Evolutionary conservation across 805 yeast species (phyloP), one percentile per base, ranked within the genome.

Genomic region (Alloascoidea hylecoeti): DNA sequence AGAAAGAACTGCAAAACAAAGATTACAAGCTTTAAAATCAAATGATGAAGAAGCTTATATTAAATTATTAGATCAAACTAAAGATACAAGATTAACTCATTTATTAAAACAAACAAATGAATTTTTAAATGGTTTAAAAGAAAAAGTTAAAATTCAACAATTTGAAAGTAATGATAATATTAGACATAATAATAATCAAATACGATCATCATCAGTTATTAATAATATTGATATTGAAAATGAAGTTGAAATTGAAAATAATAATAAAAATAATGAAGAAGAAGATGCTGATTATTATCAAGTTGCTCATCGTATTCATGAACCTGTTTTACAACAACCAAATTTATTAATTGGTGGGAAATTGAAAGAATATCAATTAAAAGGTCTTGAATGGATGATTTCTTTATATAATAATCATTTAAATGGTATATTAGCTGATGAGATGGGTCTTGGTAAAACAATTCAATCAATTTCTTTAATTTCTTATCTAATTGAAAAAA

Each of bases 21-120:
- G 94, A 72, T 70, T 82, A 58, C 86, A 78, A 50, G 92, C 92
- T 18, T 71, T 82, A 64, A 80, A 78, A 56, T 82, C 88, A 14
- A 81, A 82, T 54, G 94, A 82, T 62, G 94, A 82, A 57, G 94
- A 82, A 52, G 92, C 92, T 2, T 82, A 82, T 61, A 70, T 82
- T 54, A 81, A 81, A 52, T 69, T 82, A 50, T 67, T 82, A 55
- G 92, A 82, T 54, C 86, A 81, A 57, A 82, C 94, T 3, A 82
- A 82, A 55, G 94, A 82, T 60, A 81, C 84, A 33, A 74, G 94
- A 70, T 78, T 82, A 48, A 81, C 92, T 1, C 94, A 82, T 57
- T 66, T 82, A 54, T 68, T 82, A 53, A 78, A 68, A 50, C 94
- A 82, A 55, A 82, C 94, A 5, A 82, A 82, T 55, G 58, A 68